Evolutionary conservation across 192 early-diverging fungal genomes (phyloP).

Genomic region (Irineochytrium annulatum): DNA sequence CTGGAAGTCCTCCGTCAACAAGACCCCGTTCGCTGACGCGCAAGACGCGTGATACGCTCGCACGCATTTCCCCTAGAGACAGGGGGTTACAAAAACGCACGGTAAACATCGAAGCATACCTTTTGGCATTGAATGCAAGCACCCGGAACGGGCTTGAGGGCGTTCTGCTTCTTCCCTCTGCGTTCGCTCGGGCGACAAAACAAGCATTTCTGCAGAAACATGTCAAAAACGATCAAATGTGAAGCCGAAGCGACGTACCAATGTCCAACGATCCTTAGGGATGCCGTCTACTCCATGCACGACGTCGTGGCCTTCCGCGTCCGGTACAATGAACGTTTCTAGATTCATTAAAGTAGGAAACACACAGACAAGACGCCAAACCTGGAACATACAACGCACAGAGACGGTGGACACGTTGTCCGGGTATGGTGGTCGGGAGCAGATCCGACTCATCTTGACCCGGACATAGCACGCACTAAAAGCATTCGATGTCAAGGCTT

Average conservation of each 20-base stretch:
- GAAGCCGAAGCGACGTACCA: conserved; percentile 13
- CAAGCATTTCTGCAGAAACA: conserved; percentile 34
- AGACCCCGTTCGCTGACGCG: conserved; percentile 26
- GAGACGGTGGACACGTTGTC: conserved; percentile 15
- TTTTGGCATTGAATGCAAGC: conserved; percentile 53
- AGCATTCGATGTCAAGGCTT: background rate
- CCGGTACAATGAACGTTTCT: conserved; percentile 30
- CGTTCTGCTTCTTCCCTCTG: conserved; percentile 1
- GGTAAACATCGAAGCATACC: conserved; percentile 8
- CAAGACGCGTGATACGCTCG: conserved; percentile 50
- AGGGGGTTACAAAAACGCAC: background rate
- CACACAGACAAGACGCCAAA: background rate
- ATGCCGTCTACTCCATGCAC: conserved; percentile 33
- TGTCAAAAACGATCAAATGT: background rate
- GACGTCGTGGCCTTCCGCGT: conserved; percentile 17
- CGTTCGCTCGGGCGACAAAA: conserved; percentile 29
- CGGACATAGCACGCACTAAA: conserved; percentile 22
- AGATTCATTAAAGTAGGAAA: conserved; percentile 13
- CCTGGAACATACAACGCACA: conserved; percentile 31
- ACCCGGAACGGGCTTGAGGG: conserved; percentile 20
- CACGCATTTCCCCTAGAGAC: conserved; percentile 39
- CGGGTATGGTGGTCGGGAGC: conserved; percentile 12
- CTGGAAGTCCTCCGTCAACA: conserved; percentile 22
- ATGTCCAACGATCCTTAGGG: conserved; percentile 44
- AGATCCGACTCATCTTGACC: conserved; percentile 1